Conservation (phyloP, 805 yeast species). For the Pichia ethanolica region DNA sequence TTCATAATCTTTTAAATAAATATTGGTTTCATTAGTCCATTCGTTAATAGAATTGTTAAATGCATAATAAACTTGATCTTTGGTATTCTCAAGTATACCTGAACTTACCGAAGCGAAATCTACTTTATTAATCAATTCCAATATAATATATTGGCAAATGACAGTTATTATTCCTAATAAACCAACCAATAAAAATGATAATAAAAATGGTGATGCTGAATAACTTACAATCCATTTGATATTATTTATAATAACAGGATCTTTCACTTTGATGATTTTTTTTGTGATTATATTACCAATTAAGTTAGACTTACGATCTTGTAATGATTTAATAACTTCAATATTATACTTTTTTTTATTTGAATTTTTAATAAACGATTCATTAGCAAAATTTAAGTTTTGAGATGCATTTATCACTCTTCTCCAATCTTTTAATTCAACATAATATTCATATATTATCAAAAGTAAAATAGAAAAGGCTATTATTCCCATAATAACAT, state of each 20-base stretch:
- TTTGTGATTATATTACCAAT: conserved; percentile 15
- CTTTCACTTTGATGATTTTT: conserved; percentile 9
- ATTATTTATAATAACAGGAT: conserved; percentile 14
- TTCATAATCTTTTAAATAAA: conserved; percentile 43
- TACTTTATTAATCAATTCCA: conserved; percentile 18
- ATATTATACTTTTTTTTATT: conserved; percentile 14
- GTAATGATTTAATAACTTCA: conserved; percentile 22
- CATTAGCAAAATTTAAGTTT: conserved; percentile 13
- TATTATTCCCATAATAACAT: conserved; percentile 33
- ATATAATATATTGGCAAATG: conserved; percentile 44
- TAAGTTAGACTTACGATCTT: conserved; percentile 17
- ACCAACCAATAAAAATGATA: conserved; percentile 44
- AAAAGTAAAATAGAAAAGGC: conserved; percentile 33
- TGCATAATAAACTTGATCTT: conserved; percentile 7
- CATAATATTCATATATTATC: conserved; percentile 36
- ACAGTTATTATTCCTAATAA: conserved; percentile 49
- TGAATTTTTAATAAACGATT: conserved; percentile 9
- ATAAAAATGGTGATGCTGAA: conserved; percentile 45
- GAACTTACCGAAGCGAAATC: conserved; percentile 1
- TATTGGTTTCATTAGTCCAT: conserved; percentile 56
- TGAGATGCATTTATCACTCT: conserved; percentile 31
- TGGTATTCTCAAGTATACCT: conserved; percentile 10
- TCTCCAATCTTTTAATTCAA: conserved; percentile 43
- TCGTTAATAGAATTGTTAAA: conserved; percentile 28
- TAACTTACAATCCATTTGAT: conserved; percentile 42